A percentile compares a stretch with the other conserved stretches of the same genome.
Evolutionary conservation across 2,329 filamentous ascomycete genomes (phyloP).

Genomic region (Rhynchosporium graminicola): DNA sequence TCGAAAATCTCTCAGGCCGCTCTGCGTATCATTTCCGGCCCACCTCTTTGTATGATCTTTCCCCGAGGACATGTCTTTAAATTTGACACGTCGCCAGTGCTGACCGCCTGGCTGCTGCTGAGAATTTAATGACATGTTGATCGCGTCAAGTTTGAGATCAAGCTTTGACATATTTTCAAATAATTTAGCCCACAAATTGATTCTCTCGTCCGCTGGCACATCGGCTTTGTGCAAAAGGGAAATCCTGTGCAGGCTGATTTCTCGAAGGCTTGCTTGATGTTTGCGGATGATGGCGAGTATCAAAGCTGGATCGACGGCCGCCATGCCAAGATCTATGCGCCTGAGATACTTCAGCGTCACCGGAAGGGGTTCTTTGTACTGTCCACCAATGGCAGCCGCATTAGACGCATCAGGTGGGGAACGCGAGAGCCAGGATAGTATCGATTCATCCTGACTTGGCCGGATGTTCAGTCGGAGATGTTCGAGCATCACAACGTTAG

Average conservation of each 20-base stretch:
- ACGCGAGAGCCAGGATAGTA: constrained; percentile 24
- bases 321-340: constrained; percentile 48
- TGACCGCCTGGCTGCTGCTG: constrained; percentile 9
- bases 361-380: constrained; percentile 28
- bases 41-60: constrained; percentile 16
- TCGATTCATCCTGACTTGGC: background rate
- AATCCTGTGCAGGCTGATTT: constrained; percentile 50
- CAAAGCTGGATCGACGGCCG: constrained; percentile 36
- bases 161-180: constrained; percentile 41
- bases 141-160: constrained; percentile 22
- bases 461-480: constrained; percentile 56
- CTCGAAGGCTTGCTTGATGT: constrained; percentile 47
- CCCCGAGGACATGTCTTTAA: constrained; percentile 7
- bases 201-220: constrained; percentile 31
- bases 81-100: constrained; percentile 10
- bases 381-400: background rate
- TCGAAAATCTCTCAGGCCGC: constrained; percentile 26
- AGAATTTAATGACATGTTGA: constrained; percentile 20
- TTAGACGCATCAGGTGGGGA: background rate
- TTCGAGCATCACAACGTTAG: constrained; percentile 46
- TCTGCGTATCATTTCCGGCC: constrained; percentile 26
- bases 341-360: constrained; percentile 43
- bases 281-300: constrained; percentile 45
- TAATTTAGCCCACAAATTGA: constrained; percentile 46
- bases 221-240: constrained; percentile 21